phyloP scores from a whole-genome alignment of 2,329 filamentous ascomycete genomes.

The Dactylellina haptotyla region DNA sequence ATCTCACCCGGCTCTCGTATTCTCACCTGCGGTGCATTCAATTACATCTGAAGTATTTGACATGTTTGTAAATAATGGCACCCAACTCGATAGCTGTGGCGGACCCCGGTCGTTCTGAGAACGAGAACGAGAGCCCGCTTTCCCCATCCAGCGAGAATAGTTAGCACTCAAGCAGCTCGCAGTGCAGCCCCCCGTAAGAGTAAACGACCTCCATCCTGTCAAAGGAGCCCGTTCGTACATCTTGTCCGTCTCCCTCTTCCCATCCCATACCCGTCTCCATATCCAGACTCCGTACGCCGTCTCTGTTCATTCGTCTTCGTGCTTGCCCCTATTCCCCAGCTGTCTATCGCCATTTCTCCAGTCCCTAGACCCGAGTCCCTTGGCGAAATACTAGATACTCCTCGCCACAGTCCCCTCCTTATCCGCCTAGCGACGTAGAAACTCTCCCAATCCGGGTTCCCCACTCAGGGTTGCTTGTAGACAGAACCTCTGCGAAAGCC shows the following conservation, averaged over 20 bases:
- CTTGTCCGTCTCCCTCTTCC: slow-evolving; percentile 6
- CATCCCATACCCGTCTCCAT: slow-evolving; percentile 2
- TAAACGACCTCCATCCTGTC: slow-evolving; percentile 25
- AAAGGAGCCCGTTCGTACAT: slow-evolving; percentile 18
- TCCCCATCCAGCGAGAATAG: slow-evolving; percentile 46
- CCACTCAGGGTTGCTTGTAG: slow-evolving; percentile 1
- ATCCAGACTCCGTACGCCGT: no score
- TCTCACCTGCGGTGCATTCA: no score
- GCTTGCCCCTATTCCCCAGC: no score
- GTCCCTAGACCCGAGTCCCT: no score
- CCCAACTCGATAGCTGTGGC: no score
- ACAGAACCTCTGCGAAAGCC: slow-evolving; percentile 23
- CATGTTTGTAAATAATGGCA: no score
- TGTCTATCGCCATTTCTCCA: no score
- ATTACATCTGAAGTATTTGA: no score
- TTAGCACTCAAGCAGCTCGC: slow-evolving; percentile 31
- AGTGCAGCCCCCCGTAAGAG: slow-evolving; percentile 33
- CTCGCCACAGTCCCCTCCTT: no score
- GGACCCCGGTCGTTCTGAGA: background rate
- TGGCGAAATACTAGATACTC: no score
- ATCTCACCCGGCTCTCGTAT: no score
- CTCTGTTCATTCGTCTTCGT: slow-evolving; percentile 5
- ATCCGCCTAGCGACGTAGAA: no score
- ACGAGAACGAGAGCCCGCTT: slow-evolving; percentile 29
- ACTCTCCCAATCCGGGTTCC: background rate